Evolutionary conservation across 768 basidiomycete species (phyloP).

Genomic region (Boletus huronensis): DNA sequence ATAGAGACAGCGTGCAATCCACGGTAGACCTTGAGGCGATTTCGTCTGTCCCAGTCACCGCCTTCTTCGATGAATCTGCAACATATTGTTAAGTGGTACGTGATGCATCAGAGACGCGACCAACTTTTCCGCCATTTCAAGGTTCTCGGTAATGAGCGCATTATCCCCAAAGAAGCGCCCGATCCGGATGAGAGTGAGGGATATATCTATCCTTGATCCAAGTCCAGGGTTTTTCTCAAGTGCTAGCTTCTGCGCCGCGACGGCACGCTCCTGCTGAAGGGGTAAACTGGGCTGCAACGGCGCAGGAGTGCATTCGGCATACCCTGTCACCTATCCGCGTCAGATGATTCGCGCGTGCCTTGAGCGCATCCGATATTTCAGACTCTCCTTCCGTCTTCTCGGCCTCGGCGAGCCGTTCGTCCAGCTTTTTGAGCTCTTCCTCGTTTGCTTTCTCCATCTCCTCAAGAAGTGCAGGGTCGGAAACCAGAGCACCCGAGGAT

Average conservation of each 20-base stretch:
- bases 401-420: conserved; percentile 78
- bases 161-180: conserved; percentile 89
- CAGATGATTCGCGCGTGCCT: conserved; percentile 79
- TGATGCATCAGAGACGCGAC: conserved; percentile 25
- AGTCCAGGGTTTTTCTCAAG: conserved; percentile 90
- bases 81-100: neutral
- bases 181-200: conserved; percentile 82
- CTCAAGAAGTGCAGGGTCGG: conserved; percentile 36
- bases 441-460: conserved; percentile 53
- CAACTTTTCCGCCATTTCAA: conserved; percentile 79
- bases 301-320: neutral
- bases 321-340: conserved; percentile 86
- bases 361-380: conserved; percentile 86
- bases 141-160: conserved; percentile 62
- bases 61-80: conserved; percentile 86
- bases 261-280: conserved; percentile 63
- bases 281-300: neutral
- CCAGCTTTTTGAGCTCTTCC: conserved; percentile 68
- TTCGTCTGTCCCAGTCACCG: conserved; percentile 97
- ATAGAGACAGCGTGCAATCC: conserved; percentile 82
- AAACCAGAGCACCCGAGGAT: conserved; percentile 41
- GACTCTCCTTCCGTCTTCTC: conserved; percentile 90
- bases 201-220: conserved; percentile 90
- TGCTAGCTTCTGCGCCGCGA: conserved; percentile 79
- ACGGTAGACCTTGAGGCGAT: conserved; percentile 93